Percentiles rank a stretch among this genome's conserved stretches.
Conservation (phyloP, 75 land plant species). For the Gnetum montanum region DNA sequence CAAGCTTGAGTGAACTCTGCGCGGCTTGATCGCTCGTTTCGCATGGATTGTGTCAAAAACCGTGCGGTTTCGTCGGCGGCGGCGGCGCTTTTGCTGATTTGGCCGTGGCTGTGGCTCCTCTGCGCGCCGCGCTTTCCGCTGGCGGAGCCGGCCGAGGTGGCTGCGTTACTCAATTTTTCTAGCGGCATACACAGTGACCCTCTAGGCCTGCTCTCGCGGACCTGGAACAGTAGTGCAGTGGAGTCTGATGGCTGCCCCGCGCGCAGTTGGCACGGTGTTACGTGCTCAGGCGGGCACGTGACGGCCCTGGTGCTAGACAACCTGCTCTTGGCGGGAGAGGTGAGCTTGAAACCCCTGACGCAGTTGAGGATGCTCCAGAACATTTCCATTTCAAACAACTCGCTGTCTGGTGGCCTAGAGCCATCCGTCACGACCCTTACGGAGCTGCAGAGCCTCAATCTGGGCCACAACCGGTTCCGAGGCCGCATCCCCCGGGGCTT, state of each 20-base stretch:
- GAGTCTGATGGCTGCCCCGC: constrained; percentile 16
- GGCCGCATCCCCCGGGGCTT: constrained; percentile 51
- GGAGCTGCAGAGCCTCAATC: constrained; percentile 37
- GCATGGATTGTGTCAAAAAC: no score
- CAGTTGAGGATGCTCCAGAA: constrained; percentile 23
- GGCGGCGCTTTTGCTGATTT: no score
- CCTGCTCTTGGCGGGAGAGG: constrained; percentile 35
- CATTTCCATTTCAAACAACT: constrained; percentile 34
- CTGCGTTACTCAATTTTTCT: constrained; percentile 42
- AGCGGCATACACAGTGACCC: constrained; percentile 44
- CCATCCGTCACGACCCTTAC: constrained; percentile 30
- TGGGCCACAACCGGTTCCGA: constrained; percentile 38
- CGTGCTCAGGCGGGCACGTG: constrained; percentile 27
- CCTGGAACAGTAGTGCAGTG: constrained; percentile 18
- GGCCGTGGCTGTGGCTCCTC: not conserved
- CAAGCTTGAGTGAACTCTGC: no score
- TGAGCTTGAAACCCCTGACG: constrained; percentile 34
- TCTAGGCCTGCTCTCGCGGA: constrained; percentile 5
- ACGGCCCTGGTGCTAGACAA: constrained; percentile 17
- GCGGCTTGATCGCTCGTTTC: no score
- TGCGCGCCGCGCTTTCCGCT: not conserved
- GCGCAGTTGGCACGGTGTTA: constrained; percentile 35
- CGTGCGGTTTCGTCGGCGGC: no score
- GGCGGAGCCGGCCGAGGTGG: constrained; percentile 8
- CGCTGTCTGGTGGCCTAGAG: constrained; percentile 32